Evolutionary conservation across 331 rosid genomes (phyloP), one percentile per base, ranked within the genome.

Genomic region (Quercus phellos): DNA sequence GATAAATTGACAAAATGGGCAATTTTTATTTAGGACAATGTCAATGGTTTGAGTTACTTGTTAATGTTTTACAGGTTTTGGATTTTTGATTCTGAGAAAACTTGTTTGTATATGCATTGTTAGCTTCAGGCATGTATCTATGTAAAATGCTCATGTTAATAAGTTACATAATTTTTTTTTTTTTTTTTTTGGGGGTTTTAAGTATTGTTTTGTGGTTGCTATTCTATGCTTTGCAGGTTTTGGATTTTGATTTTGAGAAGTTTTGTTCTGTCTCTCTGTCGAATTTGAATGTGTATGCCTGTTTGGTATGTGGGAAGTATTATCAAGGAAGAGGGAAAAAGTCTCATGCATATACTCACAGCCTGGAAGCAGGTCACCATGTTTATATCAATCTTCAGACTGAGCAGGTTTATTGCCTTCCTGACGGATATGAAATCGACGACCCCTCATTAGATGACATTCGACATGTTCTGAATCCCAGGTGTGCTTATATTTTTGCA

Each of bases 341-440:
- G 71, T 94, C 99, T 74, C 99, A 91, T 77, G 99, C 99, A 24
- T 94, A 94, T 81, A 94, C 99, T 19, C 99, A 94, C 77, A 92
- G 99, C 76, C 90, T 94, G 67, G 99, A 94, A 86, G 99, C 98
- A 12, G 99, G 96, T 29, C 99, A 94, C 86, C 99, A 94, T 66
- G 97, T 94, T 61, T 94, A 88, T 69, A 90, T 92, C 84, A 94
- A 94, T 88, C 98, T 94, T 32, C 94, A 76, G 51, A 94, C 99
- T 2, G 98, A 94, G 89, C 93, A 89, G 85, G 99, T 94, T 63
- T 94, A 88, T 77, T 94, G 99, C 88, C 99, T 94, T 79, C 99
- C 99, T 0, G 99, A 94, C 82, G 97, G 98, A 78, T 94, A 94
- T 84, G 99, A 94, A 85, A 94, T 94, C 68, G 91, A 91, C 46